Conservation (phyloP, 257 asterid species). For the Nicotiana noctiflora region DNA sequence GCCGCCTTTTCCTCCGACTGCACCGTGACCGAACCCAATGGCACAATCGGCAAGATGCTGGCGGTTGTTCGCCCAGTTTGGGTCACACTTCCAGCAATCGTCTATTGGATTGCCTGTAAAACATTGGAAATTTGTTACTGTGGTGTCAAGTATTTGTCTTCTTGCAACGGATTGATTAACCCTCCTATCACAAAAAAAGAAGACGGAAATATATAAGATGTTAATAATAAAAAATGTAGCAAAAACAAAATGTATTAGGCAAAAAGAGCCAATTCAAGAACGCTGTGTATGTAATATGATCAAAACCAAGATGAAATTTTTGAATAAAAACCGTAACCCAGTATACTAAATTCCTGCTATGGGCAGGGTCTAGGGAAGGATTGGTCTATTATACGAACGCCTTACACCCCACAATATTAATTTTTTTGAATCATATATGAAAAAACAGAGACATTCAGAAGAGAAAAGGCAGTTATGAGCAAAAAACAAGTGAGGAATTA, state of each 20-base stretch:
- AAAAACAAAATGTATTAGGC: too few species aligned
- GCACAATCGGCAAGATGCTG: too few species aligned
- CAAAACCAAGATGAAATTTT: background rate
- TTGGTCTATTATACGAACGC: too few species aligned
- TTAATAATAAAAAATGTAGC: too few species aligned
- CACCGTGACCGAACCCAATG: slow-evolving; percentile 20
- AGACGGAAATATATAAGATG: too few species aligned
- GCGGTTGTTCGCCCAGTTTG: too few species aligned
- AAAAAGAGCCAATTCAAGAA: too few species aligned
- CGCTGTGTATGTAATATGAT: background rate
- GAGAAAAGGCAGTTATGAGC: background rate
- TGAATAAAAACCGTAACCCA: background rate
- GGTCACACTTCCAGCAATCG: slow-evolving; percentile 27
- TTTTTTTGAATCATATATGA: too few species aligned
- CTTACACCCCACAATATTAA: too few species aligned
- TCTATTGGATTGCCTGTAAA: slow-evolving; percentile 29
- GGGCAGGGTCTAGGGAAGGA: too few species aligned
- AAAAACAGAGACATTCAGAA: background rate
- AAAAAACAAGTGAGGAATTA: background rate
- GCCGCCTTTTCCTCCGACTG: slow-evolving; percentile 28
- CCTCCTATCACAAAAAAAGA: background rate
- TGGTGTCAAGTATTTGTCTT: background rate
- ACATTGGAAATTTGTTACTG: slow-evolving; percentile 11
- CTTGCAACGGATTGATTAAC: slow-evolving; percentile 18
- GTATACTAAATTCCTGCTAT: too few species aligned